phyloP scores from a whole-genome alignment of 148 eudicot genomes.

The Talinum fruticosum region DNA sequence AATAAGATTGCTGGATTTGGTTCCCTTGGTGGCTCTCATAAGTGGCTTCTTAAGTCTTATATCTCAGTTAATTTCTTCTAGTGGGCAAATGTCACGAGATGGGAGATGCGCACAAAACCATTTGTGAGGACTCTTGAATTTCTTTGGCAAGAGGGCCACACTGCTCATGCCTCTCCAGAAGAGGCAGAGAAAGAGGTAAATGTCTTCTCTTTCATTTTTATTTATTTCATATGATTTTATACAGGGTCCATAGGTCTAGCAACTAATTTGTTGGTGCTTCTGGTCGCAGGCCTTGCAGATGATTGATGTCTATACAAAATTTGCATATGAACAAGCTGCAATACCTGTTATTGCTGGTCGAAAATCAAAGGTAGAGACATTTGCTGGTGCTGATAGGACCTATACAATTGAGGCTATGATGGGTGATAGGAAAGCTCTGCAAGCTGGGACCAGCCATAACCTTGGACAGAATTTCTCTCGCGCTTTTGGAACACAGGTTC shows the following conservation, averaged over 20 bases:
- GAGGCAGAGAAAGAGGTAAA: conserved; percentile 96
- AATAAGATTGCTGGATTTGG: not conserved
- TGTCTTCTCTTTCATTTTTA: conserved; percentile 9
- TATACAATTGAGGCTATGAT: conserved; percentile 99
- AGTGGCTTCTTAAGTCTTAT: conserved; percentile 7
- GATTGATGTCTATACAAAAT: conserved; percentile 85
- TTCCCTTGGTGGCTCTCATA: conserved; percentile 6
- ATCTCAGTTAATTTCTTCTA: conserved; percentile 26
- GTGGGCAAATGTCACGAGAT: conserved; percentile 99
- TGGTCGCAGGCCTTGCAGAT: conserved; percentile 88
- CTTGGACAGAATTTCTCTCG: conserved; percentile 98
- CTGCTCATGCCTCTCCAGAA: conserved; percentile 92
- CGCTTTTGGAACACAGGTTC: conserved; percentile 94
- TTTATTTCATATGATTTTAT: not conserved
- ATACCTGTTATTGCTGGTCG: conserved; percentile 97
- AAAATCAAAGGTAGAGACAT: conserved; percentile 89
- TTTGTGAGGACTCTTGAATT: conserved; percentile 97
- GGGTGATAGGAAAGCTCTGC: conserved; percentile 98
- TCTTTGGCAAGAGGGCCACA: conserved; percentile 99
- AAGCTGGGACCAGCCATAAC: conserved; percentile 99
- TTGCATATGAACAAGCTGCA: conserved; percentile 94
- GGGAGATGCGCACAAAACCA: conserved; percentile 99
- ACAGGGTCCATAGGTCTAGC: not conserved
- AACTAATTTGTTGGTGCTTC: conserved; percentile 28
- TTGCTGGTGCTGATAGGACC: conserved; percentile 93